Evolutionary conservation across 768 basidiomycete genomes (phyloP), one percentile per base, ranked within the genome.

Genomic region (Phallus indusiatus): DNA sequence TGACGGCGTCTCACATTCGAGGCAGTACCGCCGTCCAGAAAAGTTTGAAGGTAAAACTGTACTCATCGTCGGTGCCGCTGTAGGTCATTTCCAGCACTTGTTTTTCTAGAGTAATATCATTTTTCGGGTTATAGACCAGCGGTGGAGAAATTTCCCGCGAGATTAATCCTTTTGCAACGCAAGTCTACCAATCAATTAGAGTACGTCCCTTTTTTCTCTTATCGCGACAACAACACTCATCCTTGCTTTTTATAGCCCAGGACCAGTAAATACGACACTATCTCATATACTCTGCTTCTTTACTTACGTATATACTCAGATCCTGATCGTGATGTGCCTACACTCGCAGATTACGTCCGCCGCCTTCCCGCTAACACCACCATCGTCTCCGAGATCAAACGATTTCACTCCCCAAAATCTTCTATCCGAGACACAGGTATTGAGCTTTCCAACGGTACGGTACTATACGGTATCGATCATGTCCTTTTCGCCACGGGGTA

Each of bases 401-500:
- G 64, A 8, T 77, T 77, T 65, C 63, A 67, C 18, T 63, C 70
- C 7, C 62, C 71, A 1, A 53, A 53, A 0, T 60, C 63, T n/a
- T 52, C 59, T 11, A 67, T 72, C 36, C 58, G 62, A 10, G 61
- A 70, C 21, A 70, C 70, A 0, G 57, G 60, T 20, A 63, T 78
- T 50, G 70, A 73, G 55, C 65, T 78, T 8, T 62, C 65, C 2
- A 74, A 79, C 58, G 75, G 76, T 10, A 73, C 71, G 0, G 70
- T 74, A 34, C 63, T 78, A 54, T 66, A 64, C 34, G 73, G 73
- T 10, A 63, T 77, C 28, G 71, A 73, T 61, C 65, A 64, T 10
- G 62, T 76, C 55, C 69, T 76, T 49, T 73, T 76, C 61, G 71
- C 70, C 0, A 75, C 75, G 0, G 76, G 76, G n/a, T 77, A 70